Conservation (phyloP, 495 filamentous ascomycete genomes). For the Xylona heveae region DNA sequence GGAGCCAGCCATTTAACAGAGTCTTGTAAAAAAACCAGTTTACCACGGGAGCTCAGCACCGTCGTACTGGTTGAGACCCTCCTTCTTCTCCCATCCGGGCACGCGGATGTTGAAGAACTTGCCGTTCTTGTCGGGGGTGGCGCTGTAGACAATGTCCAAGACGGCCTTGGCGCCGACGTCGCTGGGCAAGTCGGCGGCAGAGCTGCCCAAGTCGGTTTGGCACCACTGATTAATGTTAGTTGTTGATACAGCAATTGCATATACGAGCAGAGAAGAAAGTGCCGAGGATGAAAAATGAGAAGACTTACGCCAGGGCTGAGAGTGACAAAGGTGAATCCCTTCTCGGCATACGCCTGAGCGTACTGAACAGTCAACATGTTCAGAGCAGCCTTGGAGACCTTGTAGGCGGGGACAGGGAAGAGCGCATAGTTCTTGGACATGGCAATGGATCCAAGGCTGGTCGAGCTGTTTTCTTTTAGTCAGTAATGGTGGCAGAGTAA, state of each 20-base stretch:
- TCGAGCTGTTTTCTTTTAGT: slow-evolving; percentile 11
- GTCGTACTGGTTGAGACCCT: slow-evolving; percentile 18
- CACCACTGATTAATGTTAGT: slow-evolving; percentile 21
- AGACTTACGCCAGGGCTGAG: slow-evolving; percentile 25
- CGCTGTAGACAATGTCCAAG: slow-evolving; percentile 22
- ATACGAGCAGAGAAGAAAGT: slow-evolving; percentile 1
- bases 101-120: slow-evolving; percentile 23
- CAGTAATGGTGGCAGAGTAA: neutral
- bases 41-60: slow-evolving; percentile 18
- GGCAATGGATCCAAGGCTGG: slow-evolving; percentile 22
- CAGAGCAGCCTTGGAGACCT: slow-evolving; percentile 27
- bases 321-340: slow-evolving; percentile 24
- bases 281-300: neutral
- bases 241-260: slow-evolving; percentile 5
- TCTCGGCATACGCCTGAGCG: slow-evolving; percentile 16
- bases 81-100: slow-evolving; percentile 19
- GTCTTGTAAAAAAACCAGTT: no score
- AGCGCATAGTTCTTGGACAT: slow-evolving; percentile 7
- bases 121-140: slow-evolving; percentile 19
- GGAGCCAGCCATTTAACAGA: no score
- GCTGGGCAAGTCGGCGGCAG: slow-evolving; percentile 21
- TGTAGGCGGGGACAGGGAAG: slow-evolving; percentile 22
- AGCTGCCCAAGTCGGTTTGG: slow-evolving; percentile 24
- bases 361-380: slow-evolving; percentile 29
- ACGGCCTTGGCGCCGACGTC: slow-evolving; percentile 22